Conservation (phyloP, 2,329 filamentous ascomycete species). For the Malbranchea cinnamomea region DNA sequence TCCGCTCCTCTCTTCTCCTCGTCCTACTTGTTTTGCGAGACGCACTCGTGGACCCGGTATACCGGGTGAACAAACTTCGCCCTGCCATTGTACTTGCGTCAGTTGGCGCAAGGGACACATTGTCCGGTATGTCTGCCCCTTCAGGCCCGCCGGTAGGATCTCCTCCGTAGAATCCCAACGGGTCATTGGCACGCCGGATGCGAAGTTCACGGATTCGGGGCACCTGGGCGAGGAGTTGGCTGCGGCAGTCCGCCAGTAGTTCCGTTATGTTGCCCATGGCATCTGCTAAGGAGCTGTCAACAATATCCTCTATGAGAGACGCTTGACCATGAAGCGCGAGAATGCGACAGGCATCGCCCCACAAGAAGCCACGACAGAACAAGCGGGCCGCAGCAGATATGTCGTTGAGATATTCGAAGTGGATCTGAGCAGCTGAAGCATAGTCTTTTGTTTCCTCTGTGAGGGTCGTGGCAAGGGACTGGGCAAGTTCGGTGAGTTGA, state of each 20-base stretch:
- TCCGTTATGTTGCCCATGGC: slow-evolving; percentile 72
- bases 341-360: slow-evolving; percentile 75
- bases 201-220: slow-evolving; percentile 75
- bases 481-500: slow-evolving; percentile 54
- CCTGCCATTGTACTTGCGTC: slow-evolving; percentile 61
- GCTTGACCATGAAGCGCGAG: slow-evolving; percentile 45
- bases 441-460: slow-evolving; percentile 71
- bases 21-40: slow-evolving; percentile 75
- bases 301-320: slow-evolving; percentile 48
- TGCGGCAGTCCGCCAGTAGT: slow-evolving; percentile 82
- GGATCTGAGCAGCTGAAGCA: slow-evolving; percentile 59
- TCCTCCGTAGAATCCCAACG: slow-evolving; percentile 76
- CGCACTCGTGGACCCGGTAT: slow-evolving; percentile 52
- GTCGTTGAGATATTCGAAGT: slow-evolving; percentile 66
- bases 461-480: slow-evolving; percentile 59
- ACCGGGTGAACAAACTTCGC: slow-evolving; percentile 82
- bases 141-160: slow-evolving; percentile 41
- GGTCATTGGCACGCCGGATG: slow-evolving; percentile 65
- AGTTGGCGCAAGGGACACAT: slow-evolving; percentile 80
- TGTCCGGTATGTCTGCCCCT: slow-evolving; percentile 66
- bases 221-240: slow-evolving; percentile 69
- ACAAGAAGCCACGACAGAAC: slow-evolving; percentile 75
- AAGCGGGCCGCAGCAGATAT: slow-evolving; percentile 55
- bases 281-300: slow-evolving; percentile 70
- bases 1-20: slow-evolving; percentile 77